Evolutionary conservation across 2,329 filamentous ascomycete species (phyloP).

Genomic region (Fusarium mexicanum): DNA sequence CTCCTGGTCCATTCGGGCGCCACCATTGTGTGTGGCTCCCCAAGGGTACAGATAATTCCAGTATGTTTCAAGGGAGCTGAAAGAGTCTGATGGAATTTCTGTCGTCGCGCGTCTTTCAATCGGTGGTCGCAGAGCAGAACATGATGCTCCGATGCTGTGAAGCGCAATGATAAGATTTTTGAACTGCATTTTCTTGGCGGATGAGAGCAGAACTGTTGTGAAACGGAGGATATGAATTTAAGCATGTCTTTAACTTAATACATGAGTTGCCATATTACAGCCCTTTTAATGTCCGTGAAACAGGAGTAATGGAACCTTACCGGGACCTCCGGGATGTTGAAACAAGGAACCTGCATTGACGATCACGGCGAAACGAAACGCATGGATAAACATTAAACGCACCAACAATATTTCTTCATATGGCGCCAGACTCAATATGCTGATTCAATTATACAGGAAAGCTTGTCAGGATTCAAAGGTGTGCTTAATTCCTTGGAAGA

Average conservation of each 20-base stretch:
- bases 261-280: background rate
- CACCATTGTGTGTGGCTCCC: constrained; percentile 28
- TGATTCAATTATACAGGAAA: background rate
- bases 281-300: background rate
- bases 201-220: background rate
- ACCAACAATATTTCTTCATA: background rate
- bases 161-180: constrained; percentile 3
- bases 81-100: constrained; percentile 24
- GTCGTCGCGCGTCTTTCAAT: constrained; percentile 21
- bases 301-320: constrained; percentile 6
- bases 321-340: constrained; percentile 4
- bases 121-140: background rate
- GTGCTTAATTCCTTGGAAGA: background rate
- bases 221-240: background rate
- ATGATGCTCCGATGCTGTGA: constrained; percentile 1
- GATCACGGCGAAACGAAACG: constrained; percentile 1
- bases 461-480: background rate
- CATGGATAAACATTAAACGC: constrained; percentile 10
- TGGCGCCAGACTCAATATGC: background rate
- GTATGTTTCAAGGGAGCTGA: constrained; percentile 24
- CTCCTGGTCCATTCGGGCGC: constrained; percentile 25
- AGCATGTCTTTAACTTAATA: background rate
- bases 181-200: background rate
- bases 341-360: constrained; percentile 2
- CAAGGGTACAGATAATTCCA: constrained; percentile 35